Conservation (phyloP, 2,329 filamentous ascomycete species). For the Nigrospora oryzae region DNA sequence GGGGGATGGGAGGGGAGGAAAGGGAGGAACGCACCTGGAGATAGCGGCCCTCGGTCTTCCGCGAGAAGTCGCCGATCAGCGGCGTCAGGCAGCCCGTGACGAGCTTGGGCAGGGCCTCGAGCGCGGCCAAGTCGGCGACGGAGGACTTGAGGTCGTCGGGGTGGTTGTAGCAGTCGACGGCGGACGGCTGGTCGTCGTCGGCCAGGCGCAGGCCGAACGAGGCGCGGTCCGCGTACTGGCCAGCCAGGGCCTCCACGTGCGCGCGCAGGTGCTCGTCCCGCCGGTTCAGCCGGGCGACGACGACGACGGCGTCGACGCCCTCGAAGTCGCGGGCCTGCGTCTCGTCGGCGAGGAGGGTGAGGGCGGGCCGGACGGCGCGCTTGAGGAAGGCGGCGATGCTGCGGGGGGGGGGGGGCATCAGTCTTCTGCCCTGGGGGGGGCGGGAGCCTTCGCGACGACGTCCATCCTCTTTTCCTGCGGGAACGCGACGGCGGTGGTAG, state of each 20-base stretch:
- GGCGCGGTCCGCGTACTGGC: constrained; percentile 27
- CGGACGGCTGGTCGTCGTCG: background rate
- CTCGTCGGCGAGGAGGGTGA: constrained; percentile 12
- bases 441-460: background rate
- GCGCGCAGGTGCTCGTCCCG: constrained; percentile 18
- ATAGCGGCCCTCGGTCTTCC: constrained; percentile 33
- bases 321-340: constrained; percentile 20
- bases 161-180: constrained; percentile 31
- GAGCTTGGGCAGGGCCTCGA: constrained; percentile 26
- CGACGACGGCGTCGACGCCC: constrained; percentile 28
- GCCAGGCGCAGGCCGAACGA: constrained; percentile 25
- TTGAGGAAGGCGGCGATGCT: constrained; percentile 23
- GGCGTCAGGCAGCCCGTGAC: constrained; percentile 27
- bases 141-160: constrained; percentile 24
- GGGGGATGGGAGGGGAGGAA: background rate
- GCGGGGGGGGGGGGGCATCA: background rate
- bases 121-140: constrained; percentile 19
- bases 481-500: too few species aligned
- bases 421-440: background rate
- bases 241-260: constrained; percentile 23
- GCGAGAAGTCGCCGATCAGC: constrained; percentile 33
- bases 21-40: constrained; percentile 20
- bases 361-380: constrained; percentile 14
- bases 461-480: too few species aligned
- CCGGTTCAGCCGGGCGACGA: constrained; percentile 28